These are phyloP conservation scores for Aspergillus intermedius DNA, from an alignment of 2,329 filamentous ascomycete species.

Conservation along the genomic window DNA sequence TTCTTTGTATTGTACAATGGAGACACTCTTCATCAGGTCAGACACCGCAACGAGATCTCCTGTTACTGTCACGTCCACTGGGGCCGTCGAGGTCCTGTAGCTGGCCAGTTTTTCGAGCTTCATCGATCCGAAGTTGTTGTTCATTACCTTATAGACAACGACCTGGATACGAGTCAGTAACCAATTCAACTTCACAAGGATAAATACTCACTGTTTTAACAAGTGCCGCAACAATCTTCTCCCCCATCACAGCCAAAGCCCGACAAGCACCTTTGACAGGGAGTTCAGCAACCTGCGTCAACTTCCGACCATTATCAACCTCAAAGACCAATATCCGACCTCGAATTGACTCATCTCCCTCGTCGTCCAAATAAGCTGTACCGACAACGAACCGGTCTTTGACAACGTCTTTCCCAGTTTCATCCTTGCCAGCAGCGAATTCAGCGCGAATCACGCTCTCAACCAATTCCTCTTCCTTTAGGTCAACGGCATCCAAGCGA, in stretches of 20 bases:
- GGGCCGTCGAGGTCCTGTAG: constrained; percentile 76
- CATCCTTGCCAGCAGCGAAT: constrained; percentile 55
- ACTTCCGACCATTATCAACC: constrained; percentile 61
- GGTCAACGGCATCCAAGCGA: constrained; percentile 62
- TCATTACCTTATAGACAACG: constrained; percentile 50
- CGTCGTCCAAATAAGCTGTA: constrained; percentile 68
- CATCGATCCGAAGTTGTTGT: constrained; percentile 29
- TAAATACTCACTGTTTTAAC: constrained; percentile 65
- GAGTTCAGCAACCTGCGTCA: constrained; percentile 65
- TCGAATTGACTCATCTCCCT: constrained; percentile 49
- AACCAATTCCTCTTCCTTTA: constrained; percentile 67
- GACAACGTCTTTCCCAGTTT: constrained; percentile 44
- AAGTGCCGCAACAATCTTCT: constrained; percentile 77
- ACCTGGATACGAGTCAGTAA: constrained; percentile 38
- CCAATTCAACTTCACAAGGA: neutral
- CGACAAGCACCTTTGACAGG: constrained; percentile 74
- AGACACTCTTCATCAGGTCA: constrained; percentile 89
- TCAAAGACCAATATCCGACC: constrained; percentile 83
- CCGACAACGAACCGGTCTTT: constrained; percentile 83
- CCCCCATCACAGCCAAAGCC: constrained; percentile 65
- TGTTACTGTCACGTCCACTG: constrained; percentile 70
- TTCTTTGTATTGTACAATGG: constrained; percentile 64
- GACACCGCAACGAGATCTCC: constrained; percentile 73
- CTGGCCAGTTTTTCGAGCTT: constrained; percentile 64
- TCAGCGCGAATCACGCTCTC: constrained; percentile 77